These are phyloP conservation scores for Royoungia palumana DNA, from an alignment of 768 basidiomycete genomes.

Conservation along the genomic window DNA sequence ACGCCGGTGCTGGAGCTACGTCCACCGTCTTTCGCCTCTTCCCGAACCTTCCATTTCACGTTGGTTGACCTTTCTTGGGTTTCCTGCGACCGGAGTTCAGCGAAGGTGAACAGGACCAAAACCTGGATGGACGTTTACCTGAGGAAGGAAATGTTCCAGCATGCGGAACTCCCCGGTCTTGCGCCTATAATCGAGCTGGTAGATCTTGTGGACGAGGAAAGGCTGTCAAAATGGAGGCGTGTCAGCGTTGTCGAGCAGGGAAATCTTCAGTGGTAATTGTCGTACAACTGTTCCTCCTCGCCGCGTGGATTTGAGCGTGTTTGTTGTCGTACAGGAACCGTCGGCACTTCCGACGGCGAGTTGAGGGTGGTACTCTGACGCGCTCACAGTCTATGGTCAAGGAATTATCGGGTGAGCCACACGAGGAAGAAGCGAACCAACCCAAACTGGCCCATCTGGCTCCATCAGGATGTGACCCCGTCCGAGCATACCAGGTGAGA, in stretches of 20 bases:
- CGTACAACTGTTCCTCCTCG: slow-evolving; percentile 71
- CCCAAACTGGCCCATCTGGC: slow-evolving; percentile 81
- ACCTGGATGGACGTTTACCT: slow-evolving; percentile 37
- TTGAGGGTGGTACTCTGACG: slow-evolving; percentile 87
- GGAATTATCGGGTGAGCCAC: background rate
- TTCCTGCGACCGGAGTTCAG: slow-evolving; percentile 37
- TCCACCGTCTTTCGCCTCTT: slow-evolving; percentile 14
- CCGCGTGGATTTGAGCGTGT: slow-evolving; percentile 62
- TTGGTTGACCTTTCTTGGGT: slow-evolving; percentile 36
- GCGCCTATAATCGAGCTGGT: slow-evolving; percentile 84
- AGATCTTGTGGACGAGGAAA: slow-evolving; percentile 75
- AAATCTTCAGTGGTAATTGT: background rate
- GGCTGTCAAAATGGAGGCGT: slow-evolving; percentile 41
- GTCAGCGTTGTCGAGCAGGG: background rate
- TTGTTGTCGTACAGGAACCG: slow-evolving; percentile 75
- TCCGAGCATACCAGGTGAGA: slow-evolving; percentile 71
- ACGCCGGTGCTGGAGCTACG: slow-evolving; percentile 50
- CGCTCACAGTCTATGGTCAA: slow-evolving; percentile 52
- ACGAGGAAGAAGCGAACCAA: slow-evolving; percentile 34
- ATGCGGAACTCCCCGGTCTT: slow-evolving; percentile 74
- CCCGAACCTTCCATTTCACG: slow-evolving; percentile 33
- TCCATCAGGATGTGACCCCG: slow-evolving; percentile 69
- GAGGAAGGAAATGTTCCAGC: slow-evolving; percentile 82
- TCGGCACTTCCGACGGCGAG: slow-evolving; percentile 81
- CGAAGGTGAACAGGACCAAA: background rate